A percentile compares a stretch with the other conserved stretches of the same genome.
phyloP scores from a whole-genome alignment of 139 green algal genomes.

The Chlorella vulgaris region DNA sequence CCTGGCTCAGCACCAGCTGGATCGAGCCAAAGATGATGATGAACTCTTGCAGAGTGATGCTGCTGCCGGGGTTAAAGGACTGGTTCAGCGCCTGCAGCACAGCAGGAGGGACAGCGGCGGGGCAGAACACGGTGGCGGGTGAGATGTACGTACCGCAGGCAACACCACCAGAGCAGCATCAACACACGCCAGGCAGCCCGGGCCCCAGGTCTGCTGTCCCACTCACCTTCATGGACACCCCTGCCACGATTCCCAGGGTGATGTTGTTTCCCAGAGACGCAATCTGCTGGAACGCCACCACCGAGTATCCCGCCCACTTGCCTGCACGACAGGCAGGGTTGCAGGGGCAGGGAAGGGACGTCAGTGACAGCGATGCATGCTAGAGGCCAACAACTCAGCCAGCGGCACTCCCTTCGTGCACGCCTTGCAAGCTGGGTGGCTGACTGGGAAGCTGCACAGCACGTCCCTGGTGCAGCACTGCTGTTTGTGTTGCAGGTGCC shows the following conservation, averaged over 20 bases:
- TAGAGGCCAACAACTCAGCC: neutral
- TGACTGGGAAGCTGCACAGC: neutral
- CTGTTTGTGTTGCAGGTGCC: neutral
- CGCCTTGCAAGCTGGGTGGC: neutral
- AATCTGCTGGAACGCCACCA: conserved; percentile 52
- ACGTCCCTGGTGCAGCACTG: neutral
- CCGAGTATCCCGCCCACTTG: conserved; percentile 20
- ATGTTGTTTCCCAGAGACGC: conserved; percentile 59
- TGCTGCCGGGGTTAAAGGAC: conserved; percentile 29
- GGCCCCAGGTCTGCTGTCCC: too few relatives aligned
- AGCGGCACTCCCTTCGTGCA: neutral
- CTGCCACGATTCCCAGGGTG: conserved; percentile 51
- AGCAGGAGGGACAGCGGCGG: neutral
- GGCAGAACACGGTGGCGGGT: neutral
- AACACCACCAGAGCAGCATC: too few relatives aligned
- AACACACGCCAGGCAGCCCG: too few relatives aligned
- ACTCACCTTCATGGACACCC: conserved; percentile 20
- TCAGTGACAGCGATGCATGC: neutral
- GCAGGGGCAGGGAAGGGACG: neutral
- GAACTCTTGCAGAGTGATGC: conserved; percentile 44
- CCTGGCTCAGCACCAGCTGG: conserved; percentile 52
- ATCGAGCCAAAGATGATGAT: conserved; percentile 55
- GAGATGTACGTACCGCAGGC: too few relatives aligned
- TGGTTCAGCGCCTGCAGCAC: conserved; percentile 39
- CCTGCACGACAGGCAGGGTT: too few relatives aligned